Base-by-base conservation (phyloP, 108 stramenopile genomes). In the Cyclotella choctawhatcheeana region DNA sequence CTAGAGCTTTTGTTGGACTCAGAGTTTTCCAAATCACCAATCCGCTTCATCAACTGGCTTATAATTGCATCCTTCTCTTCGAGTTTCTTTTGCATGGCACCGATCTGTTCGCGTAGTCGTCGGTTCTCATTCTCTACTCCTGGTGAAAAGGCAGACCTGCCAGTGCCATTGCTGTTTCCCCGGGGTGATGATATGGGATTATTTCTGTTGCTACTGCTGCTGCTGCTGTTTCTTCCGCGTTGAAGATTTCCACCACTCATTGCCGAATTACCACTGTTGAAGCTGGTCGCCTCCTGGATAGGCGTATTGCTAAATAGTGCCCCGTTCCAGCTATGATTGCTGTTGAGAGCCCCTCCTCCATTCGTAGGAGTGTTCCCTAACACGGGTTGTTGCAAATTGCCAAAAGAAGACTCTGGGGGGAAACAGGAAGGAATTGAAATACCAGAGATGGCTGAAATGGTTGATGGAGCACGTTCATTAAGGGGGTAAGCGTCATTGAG, bases 11-110 rank as follows among this genome's bases (percentile, higher is more conserved):
- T 44, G 14, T 16, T 21, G 31, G 58, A 24, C 18, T 51, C 16
- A 45, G 44, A 48, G 24, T 45, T 37, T 56, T 77, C 76, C 47
- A 77, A 59, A 59, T 77, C 69, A 50, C 64, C 34, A 55, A 77
- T 77, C 13, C 76, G 62, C 43, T 66, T 77, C 69, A 77, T 77
- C 30, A 77, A 55, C 50, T 77, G 76, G 26, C 63, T 58, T 26
- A 77, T 70, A 22, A 77, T 77, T 14, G 76, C 76, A 65, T 77
- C 76, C 64, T 77, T 77, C 58, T 77, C 76, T 31, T 64, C 69
- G 33, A 77, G 44, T 45, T 65, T 70, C 67, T 69, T 52, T 29
- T 69, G 58, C 52, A 77, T 50, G 22, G 33, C 18, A 29, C 33
- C 24, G 21, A 77, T 29, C 50, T 70, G 69, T 56, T 77, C 76